A percentile compares a stretch with the other conserved stretches of the same genome.
Conservation (phyloP, 495 filamentous ascomycete species). For the Oidiodendron maius region DNA sequence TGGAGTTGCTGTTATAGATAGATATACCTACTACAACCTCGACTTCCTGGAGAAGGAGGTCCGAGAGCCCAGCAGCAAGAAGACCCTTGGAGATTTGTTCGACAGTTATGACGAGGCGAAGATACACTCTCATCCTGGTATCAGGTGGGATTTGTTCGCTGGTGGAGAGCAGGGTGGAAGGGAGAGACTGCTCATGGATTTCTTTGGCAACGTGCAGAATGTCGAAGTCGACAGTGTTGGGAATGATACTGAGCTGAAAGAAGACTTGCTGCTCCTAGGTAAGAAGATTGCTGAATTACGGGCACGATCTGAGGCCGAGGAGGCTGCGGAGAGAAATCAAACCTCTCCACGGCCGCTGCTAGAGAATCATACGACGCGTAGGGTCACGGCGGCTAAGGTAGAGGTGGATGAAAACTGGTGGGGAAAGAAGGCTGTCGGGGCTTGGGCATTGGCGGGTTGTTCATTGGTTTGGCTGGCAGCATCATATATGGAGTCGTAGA, state of each 20-base stretch:
- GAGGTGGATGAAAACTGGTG: constrained; percentile 62
- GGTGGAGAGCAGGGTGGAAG: constrained; percentile 70
- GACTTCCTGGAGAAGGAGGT: constrained; percentile 94
- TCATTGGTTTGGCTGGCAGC: constrained; percentile 62
- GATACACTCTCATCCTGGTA: constrained; percentile 88
- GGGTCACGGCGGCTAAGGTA: constrained; percentile 50
- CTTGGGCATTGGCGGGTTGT: constrained; percentile 58
- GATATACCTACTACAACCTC: constrained; percentile 97
- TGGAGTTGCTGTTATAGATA: constrained; percentile 95
- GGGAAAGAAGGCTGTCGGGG: constrained; percentile 62
- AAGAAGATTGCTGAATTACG: constrained; percentile 56
- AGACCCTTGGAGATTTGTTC: constrained; percentile 87
- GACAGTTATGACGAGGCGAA: constrained; percentile 92
- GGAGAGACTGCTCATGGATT: constrained; percentile 79
- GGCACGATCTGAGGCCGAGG: constrained; percentile 38
- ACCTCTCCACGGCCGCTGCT: constrained; percentile 26
- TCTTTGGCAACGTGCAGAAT: constrained; percentile 97
- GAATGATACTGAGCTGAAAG: constrained; percentile 46
- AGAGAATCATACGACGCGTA: constrained; percentile 25
- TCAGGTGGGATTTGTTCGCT: constrained; percentile 86
- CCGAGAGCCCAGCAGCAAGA: constrained; percentile 71
- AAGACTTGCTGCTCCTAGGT: constrained; percentile 63
- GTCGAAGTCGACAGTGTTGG: constrained; percentile 72
- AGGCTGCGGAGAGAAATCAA: constrained; percentile 30
- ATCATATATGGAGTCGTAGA: constrained; percentile 34